phyloP scores from a whole-genome alignment of 2,329 filamentous ascomycete genomes.

The Aspergillus spinulosporus region DNA sequence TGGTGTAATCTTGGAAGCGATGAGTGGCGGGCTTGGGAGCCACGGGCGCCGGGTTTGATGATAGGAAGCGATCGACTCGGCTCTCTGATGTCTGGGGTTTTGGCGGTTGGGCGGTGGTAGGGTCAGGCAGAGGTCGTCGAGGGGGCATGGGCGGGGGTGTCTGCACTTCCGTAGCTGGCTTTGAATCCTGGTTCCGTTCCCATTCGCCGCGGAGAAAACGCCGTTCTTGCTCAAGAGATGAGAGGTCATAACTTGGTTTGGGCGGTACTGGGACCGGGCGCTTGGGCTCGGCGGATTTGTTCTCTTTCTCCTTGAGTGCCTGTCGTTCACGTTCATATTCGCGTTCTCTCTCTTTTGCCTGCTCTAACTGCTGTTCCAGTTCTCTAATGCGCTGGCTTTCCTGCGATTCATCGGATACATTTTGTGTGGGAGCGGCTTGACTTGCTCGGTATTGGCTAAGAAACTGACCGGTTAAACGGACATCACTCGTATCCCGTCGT shows the following conservation, averaged over 20 bases:
- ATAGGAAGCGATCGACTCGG: slow-evolving; percentile 58
- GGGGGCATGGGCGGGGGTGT: background rate
- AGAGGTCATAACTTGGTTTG: slow-evolving; percentile 54
- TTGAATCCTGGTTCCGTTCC: slow-evolving; percentile 44
- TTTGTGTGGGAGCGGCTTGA: slow-evolving; percentile 49
- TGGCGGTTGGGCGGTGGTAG: slow-evolving; percentile 39
- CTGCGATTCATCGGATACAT: slow-evolving; percentile 47
- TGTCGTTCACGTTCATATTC: slow-evolving; percentile 64
- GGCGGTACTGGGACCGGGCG: slow-evolving; percentile 35
- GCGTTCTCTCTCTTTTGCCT: slow-evolving; percentile 66
- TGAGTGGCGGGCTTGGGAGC: slow-evolving; percentile 40
- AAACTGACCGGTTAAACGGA: slow-evolving; percentile 75
- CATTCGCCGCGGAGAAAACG: slow-evolving; percentile 60
- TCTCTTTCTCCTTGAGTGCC: slow-evolving; percentile 41
- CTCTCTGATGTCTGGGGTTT: slow-evolving; percentile 32
- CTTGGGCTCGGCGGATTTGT: slow-evolving; percentile 26
- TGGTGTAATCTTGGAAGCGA: slow-evolving; percentile 48
- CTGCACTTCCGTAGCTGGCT: background rate
- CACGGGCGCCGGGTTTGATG: slow-evolving; percentile 54
- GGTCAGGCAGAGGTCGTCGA: slow-evolving; percentile 50
- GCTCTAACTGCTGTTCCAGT: slow-evolving; percentile 71
- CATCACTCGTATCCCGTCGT: slow-evolving; percentile 62
- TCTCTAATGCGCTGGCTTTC: slow-evolving; percentile 73
- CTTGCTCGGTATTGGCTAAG: slow-evolving; percentile 83
- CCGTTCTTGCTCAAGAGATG: slow-evolving; percentile 62